These are phyloP conservation scores for Dendrobium officinale DNA, from an alignment of 106 monocot genomes.

Conservation along the genomic window DNA sequence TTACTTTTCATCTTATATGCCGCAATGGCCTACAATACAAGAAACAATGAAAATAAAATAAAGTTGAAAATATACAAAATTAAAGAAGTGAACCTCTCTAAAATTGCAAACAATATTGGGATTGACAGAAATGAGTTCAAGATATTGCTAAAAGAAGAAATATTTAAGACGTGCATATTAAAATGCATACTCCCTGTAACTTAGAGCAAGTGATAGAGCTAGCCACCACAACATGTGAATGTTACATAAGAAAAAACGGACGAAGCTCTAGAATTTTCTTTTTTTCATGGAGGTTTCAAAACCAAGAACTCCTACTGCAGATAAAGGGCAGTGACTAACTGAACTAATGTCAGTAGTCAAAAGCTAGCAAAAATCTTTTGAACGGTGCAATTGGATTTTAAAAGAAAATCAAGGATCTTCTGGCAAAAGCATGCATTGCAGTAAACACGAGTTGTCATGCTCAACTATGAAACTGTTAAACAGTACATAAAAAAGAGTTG, in stretches of 20 bases:
- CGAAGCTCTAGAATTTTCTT: background rate
- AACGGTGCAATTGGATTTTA: background rate
- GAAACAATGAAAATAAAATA: background rate
- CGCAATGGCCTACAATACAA: background rate
- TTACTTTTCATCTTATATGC: constrained; percentile 57
- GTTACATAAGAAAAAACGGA: background rate
- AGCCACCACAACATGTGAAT: background rate
- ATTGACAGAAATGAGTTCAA: background rate
- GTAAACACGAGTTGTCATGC: background rate
- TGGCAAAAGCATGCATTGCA: background rate
- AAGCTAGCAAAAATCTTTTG: background rate
- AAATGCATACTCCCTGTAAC: background rate
- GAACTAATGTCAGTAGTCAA: background rate
- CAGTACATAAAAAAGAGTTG: background rate
- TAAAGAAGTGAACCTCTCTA: background rate
- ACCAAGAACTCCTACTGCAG: too few relatives aligned
- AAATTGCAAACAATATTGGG: background rate
- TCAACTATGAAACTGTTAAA: background rate
- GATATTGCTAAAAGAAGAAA: background rate
- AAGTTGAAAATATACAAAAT: background rate
- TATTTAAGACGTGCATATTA: background rate
- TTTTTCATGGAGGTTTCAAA: background rate
- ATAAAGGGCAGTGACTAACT: background rate
- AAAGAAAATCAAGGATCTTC: background rate
- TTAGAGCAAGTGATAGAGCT: background rate